Evolutionary conservation across 306 rosid species (phyloP).

Genomic region (Mimosa bimucronata): DNA sequence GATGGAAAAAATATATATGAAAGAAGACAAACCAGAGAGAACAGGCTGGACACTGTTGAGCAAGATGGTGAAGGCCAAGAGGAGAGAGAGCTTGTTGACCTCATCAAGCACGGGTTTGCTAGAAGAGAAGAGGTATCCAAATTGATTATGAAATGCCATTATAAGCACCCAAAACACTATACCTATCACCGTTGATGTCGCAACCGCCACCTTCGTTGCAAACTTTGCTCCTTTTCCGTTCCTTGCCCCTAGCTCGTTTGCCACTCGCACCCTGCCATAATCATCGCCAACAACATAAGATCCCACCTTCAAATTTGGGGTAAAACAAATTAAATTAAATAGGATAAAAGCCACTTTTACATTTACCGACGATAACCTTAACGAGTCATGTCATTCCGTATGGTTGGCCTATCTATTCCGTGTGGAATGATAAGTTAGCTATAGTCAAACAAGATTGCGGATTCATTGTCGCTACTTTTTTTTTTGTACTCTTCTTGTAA

Average conservation of each 20-base stretch:
- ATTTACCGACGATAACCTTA: too few species aligned
- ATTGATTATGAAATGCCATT: conserved; percentile 36
- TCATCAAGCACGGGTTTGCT: conserved; percentile 50
- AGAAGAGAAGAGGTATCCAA: conserved; percentile 53
- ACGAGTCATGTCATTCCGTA: neutral
- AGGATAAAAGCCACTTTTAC: too few species aligned
- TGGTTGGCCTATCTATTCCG: neutral
- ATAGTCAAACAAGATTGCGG: too few species aligned
- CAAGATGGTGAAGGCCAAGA: conserved; percentile 61
- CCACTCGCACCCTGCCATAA: conserved; percentile 65
- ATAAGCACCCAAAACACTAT: conserved; percentile 62
- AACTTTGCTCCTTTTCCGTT: conserved; percentile 72
- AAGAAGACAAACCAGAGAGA: conserved; percentile 51
- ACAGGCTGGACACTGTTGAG: conserved; percentile 76
- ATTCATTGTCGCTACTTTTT: neutral
- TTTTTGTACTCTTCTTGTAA: neutral
- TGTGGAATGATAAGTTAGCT: neutral
- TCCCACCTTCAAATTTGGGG: too few species aligned
- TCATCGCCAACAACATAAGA: neutral
- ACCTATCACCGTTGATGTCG: conserved; percentile 52
- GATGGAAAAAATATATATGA: too few species aligned
- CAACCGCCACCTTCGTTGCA: conserved; percentile 63
- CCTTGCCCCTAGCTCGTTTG: conserved; percentile 83
- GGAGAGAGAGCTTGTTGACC: conserved; percentile 52
- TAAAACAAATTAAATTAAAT: too few species aligned